Evolutionary conservation across 192 early-diverging fungal species (phyloP).

Genomic region (Umbelopsis isabellina): DNA sequence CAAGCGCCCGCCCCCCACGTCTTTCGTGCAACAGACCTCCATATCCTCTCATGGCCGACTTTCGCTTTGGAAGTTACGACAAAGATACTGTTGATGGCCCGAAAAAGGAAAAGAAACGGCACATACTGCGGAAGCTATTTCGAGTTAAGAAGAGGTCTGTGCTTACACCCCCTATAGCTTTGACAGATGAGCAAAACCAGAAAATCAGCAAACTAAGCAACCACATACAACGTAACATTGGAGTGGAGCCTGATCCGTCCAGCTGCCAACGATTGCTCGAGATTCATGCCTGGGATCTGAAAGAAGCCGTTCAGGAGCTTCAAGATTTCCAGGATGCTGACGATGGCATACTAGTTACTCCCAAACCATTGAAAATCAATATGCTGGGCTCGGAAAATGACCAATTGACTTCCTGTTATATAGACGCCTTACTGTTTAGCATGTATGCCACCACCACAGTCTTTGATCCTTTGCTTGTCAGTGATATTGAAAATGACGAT

Average conservation of each 20-base stretch:
- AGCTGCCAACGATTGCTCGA: slow-evolving; percentile 31
- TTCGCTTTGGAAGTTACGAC: background rate
- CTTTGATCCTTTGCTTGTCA: slow-evolving; percentile 56
- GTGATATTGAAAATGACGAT: slow-evolving; percentile 32
- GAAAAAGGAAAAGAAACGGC: slow-evolving; percentile 12
- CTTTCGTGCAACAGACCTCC: no score
- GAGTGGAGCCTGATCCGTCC: slow-evolving; percentile 4
- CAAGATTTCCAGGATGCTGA: slow-evolving; percentile 39
- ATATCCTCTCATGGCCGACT: background rate
- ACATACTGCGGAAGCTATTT: slow-evolving; percentile 5
- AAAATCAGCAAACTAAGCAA: slow-evolving; percentile 20
- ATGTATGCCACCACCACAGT: slow-evolving; percentile 64
- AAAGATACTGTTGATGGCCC: background rate
- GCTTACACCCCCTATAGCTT: background rate
- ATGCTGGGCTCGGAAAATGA: slow-evolving; percentile 66
- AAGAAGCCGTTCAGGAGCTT: slow-evolving; percentile 24
- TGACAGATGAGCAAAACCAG: slow-evolving; percentile 23
- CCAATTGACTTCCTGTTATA: slow-evolving; percentile 66
- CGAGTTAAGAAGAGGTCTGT: background rate
- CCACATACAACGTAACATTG: slow-evolving; percentile 5
- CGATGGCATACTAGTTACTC: slow-evolving; percentile 33
- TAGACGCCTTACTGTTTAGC: slow-evolving; percentile 65
- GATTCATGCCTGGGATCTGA: slow-evolving; percentile 37
- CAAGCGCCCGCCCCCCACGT: no score
- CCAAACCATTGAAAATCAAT: slow-evolving; percentile 28